These are phyloP conservation scores for Gaillardinia entomophila DNA, from an alignment of 805 yeast species.

Conservation along the genomic window DNA sequence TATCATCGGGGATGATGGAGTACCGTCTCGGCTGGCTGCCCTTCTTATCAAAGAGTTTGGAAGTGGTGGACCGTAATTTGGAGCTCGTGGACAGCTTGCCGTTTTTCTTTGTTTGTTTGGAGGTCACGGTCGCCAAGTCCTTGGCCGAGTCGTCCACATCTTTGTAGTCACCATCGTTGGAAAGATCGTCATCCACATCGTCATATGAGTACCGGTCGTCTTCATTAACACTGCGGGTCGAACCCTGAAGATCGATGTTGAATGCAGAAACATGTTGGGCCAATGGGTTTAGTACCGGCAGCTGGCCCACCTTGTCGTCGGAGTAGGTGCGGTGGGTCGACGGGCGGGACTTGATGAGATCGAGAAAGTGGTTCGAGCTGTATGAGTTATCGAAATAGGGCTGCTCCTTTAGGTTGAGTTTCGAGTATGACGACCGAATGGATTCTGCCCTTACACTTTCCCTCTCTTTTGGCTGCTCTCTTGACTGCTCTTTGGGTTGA, in stretches of 20 bases:
- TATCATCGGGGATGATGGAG: conserved; percentile 64
- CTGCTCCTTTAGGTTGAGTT: conserved; percentile 1
- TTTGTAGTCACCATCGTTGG: conserved; percentile 23
- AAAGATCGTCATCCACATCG: conserved; percentile 21
- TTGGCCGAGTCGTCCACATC: too few relatives aligned
- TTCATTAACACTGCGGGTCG: conserved; percentile 1
- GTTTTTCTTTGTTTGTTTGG: too few relatives aligned
- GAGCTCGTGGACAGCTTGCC: conserved; percentile 29
- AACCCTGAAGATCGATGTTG: not conserved
- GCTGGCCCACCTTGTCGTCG: too few relatives aligned
- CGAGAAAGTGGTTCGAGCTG: conserved; percentile 19
- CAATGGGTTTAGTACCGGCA: too few relatives aligned
- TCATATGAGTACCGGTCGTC: conserved; percentile 11
- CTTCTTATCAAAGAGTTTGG: conserved; percentile 65
- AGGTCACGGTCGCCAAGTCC: too few relatives aligned
- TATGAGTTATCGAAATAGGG: conserved; percentile 14
- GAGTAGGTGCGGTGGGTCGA: too few relatives aligned
- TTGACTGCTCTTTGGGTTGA: too few relatives aligned
- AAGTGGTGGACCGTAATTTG: conserved; percentile 60
- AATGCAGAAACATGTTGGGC: too few relatives aligned
- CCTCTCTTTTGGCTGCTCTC: too few relatives aligned
- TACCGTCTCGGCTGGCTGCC: conserved; percentile 70
- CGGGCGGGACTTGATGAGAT: conserved; percentile 4
- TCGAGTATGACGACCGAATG: conserved; percentile 10
- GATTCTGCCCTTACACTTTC: conserved; percentile 13